A percentile compares a stretch with the other conserved stretches of the same genome.
Evolutionary conservation across 129 eudicot genomes (phyloP).

Genomic region (Calendula officinalis): DNA sequence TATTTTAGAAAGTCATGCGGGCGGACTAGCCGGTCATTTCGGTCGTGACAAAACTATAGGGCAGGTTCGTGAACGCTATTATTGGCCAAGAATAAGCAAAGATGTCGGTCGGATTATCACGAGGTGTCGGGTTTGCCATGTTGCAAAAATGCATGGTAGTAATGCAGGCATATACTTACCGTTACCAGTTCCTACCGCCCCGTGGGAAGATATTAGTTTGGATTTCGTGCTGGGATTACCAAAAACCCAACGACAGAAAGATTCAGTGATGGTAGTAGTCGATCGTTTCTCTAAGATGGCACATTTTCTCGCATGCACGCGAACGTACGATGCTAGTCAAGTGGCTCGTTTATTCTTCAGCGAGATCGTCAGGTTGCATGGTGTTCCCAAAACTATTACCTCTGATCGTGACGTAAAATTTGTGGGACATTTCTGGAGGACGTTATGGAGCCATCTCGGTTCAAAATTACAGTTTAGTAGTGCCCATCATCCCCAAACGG

Average conservation of each 20-base stretch:
- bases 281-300: background rate
- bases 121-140: background rate
- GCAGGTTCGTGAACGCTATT: too few relatives aligned
- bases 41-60: too few relatives aligned
- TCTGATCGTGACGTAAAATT: background rate
- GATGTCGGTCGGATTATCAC: too few relatives aligned
- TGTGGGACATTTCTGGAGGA: background rate
- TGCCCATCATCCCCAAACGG: too few relatives aligned
- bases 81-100: too few relatives aligned
- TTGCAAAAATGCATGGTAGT: background rate
- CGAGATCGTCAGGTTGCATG: background rate
- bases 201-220: background rate
- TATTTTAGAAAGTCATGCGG: too few relatives aligned
- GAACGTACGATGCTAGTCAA: background rate
- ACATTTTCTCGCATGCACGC: background rate
- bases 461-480: too few relatives aligned
- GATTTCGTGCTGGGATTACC: background rate
- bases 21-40: too few relatives aligned
- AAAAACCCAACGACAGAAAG: background rate
- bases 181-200: background rate
- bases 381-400: background rate
- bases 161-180: background rate
- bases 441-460: too few relatives aligned
- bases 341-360: background rate
- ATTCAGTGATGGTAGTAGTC: background rate